These are phyloP conservation scores for Alnus glutinosa DNA, from an alignment of 306 rosid genomes.

Conservation along the genomic window DNA sequence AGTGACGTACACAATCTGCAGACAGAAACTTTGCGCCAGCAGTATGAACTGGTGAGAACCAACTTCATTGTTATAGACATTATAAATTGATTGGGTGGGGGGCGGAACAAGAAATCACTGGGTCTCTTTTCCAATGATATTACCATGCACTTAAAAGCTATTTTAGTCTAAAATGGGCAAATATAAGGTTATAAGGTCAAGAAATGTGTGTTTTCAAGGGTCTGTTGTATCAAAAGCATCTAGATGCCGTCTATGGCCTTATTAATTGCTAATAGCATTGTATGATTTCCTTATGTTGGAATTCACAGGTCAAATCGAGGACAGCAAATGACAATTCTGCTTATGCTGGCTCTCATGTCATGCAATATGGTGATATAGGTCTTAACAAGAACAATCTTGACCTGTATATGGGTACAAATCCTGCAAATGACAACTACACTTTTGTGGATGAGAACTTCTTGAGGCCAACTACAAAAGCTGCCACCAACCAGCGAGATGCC, in stretches of 20 bases:
- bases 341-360: conserved; percentile 81
- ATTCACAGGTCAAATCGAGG: conserved; percentile 75
- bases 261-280: conserved; percentile 6
- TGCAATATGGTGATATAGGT: conserved; percentile 81
- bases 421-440: conserved; percentile 84
- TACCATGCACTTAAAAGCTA: background rate
- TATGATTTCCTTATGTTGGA: conserved; percentile 5
- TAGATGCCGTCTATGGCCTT: conserved; percentile 1
- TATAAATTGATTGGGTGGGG: background rate
- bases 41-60: conserved; percentile 76
- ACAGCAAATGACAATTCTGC: conserved; percentile 53
- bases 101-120: background rate
- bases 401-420: conserved; percentile 78
- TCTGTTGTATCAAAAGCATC: conserved; percentile 8
- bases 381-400: conserved; percentile 50
- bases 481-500: conserved; percentile 89
- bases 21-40: conserved; percentile 81
- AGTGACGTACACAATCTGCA: conserved; percentile 80
- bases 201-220: conserved; percentile 4
- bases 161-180: background rate
- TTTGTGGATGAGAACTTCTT: conserved; percentile 66
- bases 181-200: background rate
- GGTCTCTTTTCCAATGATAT: background rate
- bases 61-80: conserved; percentile 1
- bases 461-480: conserved; percentile 55